Percentiles rank a stretch among this genome's conserved stretches.
phyloP scores from a whole-genome alignment of 768 basidiomycete genomes.

The Lentinula edodes region DNA sequence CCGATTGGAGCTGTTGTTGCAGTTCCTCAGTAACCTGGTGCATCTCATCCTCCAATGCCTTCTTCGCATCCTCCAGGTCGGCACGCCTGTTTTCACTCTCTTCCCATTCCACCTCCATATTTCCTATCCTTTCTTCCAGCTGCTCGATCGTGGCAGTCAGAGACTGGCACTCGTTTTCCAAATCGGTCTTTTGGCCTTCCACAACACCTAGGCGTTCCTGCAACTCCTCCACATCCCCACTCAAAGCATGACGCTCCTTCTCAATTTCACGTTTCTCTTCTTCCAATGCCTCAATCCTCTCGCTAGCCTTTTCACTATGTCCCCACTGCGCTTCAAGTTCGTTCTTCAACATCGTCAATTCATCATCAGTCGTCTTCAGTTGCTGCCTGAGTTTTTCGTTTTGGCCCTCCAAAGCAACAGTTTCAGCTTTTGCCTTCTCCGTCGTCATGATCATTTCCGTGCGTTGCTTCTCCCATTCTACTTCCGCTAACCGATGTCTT shows the following conservation, averaged over 20 bases:
- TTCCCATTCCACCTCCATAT: slow-evolving; percentile 51
- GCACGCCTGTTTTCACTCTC: slow-evolving; percentile 49
- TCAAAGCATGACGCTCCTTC: slow-evolving; percentile 20
- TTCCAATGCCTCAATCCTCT: slow-evolving; percentile 36
- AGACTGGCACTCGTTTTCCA: slow-evolving; percentile 20
- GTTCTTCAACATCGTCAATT: slow-evolving; percentile 42
- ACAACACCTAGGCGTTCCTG: neutral
- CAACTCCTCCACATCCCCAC: neutral
- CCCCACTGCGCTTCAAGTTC: slow-evolving; percentile 74
- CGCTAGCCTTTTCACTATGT: slow-evolving; percentile 51
- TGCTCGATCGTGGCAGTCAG: slow-evolving; percentile 33
- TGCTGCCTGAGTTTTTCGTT: slow-evolving; percentile 34
- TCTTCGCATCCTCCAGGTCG: slow-evolving; percentile 41
- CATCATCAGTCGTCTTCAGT: slow-evolving; percentile 37
- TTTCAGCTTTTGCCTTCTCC: slow-evolving; percentile 39
- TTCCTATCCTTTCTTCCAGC: slow-evolving; percentile 35
- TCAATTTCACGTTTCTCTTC: slow-evolving; percentile 30
- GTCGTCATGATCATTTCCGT: slow-evolving; percentile 36
- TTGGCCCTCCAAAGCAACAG: slow-evolving; percentile 36
- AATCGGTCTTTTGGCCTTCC: neutral
- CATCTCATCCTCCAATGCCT: slow-evolving; percentile 39
- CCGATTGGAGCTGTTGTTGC: slow-evolving; percentile 53
- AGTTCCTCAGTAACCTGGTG: slow-evolving; percentile 46
- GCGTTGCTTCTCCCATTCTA: slow-evolving; percentile 48
- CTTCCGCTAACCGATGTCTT: slow-evolving; percentile 33